phyloP scores from a whole-genome alignment of 192 early-diverging fungal species.

The Gryganskiella cystojenkinii region DNA sequence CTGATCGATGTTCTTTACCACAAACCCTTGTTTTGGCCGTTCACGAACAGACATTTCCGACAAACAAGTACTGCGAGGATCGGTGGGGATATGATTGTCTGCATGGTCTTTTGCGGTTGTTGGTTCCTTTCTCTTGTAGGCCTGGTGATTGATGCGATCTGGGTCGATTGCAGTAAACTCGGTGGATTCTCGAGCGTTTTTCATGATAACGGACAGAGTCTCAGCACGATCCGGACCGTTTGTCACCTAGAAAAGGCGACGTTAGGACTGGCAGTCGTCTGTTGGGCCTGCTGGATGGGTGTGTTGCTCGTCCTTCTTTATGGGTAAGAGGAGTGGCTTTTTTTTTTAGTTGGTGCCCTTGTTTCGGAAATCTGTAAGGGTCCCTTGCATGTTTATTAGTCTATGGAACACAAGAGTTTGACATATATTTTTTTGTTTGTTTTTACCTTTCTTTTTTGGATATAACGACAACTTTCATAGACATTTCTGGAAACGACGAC shows the following conservation, averaged over 20 bases:
- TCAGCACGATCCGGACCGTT: constrained; percentile 13
- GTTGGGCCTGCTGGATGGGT: constrained; percentile 52
- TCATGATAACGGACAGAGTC: constrained; percentile 4
- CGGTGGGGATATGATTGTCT: constrained; percentile 44
- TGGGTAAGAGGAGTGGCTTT: constrained; percentile 25
- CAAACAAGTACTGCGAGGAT: constrained; percentile 33
- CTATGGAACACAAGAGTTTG: neutral
- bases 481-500: constrained; percentile 49
- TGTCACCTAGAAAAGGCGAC: constrained; percentile 45
- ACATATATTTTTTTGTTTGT: neutral
- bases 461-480: constrained; percentile 12
- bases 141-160: constrained; percentile 34
- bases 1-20: constrained; percentile 31
- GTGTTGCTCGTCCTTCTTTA: constrained; percentile 42
- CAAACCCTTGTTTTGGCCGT: constrained; percentile 51
- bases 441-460: neutral
- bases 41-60: constrained; percentile 40
- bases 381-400: neutral
- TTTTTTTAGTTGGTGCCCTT: constrained; percentile 8
- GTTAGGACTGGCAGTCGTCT: constrained; percentile 26
- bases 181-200: constrained; percentile 25
- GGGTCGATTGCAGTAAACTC: constrained; percentile 35
- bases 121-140: constrained; percentile 45
- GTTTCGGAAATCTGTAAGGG: neutral
- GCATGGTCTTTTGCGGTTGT: constrained; percentile 45